phyloP scores from a whole-genome alignment of 2,329 filamentous ascomycete species.

The Verticillium nonalfalfae region DNA sequence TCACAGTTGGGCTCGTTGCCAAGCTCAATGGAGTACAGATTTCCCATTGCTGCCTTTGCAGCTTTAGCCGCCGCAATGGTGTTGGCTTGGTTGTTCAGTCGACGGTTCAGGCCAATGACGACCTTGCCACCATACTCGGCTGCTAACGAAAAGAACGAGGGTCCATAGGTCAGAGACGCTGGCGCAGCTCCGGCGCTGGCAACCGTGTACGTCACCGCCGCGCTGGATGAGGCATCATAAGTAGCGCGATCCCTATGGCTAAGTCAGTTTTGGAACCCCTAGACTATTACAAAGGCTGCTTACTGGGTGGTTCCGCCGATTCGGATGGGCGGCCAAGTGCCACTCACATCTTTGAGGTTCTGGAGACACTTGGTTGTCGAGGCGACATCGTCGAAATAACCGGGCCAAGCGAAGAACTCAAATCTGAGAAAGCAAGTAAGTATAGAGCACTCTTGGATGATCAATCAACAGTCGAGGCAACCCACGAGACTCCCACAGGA shows the following conservation, averaged over 20 bases:
- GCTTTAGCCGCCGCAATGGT: constrained; percentile 42
- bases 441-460: not conserved
- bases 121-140: constrained; percentile 36
- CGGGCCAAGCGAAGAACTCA: constrained; percentile 51
- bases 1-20: constrained; percentile 52
- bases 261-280: not conserved
- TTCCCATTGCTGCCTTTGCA: constrained; percentile 27
- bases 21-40: constrained; percentile 47
- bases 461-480: not conserved
- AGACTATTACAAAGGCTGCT: not conserved
- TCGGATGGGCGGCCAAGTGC: constrained; percentile 45
- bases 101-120: constrained; percentile 46
- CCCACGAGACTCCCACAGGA: not conserved
- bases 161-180: constrained; percentile 40
- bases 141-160: constrained; percentile 44
- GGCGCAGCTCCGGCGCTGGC: constrained; percentile 40
- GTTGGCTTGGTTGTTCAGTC: constrained; percentile 43
- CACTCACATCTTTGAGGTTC: constrained; percentile 42
- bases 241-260: constrained; percentile 36
- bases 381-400: constrained; percentile 45
- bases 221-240: constrained; percentile 36
- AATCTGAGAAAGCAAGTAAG: constrained; percentile 24
- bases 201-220: constrained; percentile 45
- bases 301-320: constrained; percentile 52
- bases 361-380: constrained; percentile 43